Evolutionary conservation across 129 eudicot genomes (phyloP), one percentile per base, ranked within the genome.

Genomic region (Rutidosis leptorrhynchoides): DNA sequence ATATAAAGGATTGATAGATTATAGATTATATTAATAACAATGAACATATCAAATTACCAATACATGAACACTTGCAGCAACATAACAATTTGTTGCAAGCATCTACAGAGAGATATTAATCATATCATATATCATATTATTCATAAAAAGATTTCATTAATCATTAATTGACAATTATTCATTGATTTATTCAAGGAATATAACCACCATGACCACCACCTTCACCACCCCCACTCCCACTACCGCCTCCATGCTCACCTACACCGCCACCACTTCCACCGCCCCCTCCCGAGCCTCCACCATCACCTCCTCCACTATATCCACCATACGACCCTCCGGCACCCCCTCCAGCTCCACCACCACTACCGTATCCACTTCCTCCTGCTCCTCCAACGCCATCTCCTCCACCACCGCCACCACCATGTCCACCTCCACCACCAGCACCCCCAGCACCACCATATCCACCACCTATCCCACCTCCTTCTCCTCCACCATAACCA

Each of bases 341-440:
- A 25, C 71, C 87, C 9, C 62, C 67, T 1, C 79, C 85, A 20
- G 27, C 75, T 1, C 80, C 79, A 5, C 79, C 74, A 26, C 82
- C 77, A 17, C 69, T 57, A 24, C 82, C 85, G 49, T 68, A 58
- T 62, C 76, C 85, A 40, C 73, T 62, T 63, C 79, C 82, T 68
- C 71, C 84, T 0, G 56, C 80, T 20, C 74, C 78, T 43, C 79
- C 82, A 9, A 23, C 35, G 20, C 73, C 81, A 43, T 19, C 64
- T 52, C 84, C 83, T 6, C 81, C 83, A 0, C 79, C 90, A 7
- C 76, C 82, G 6, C 85, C 85, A 17, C 73, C 74, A 2, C 83
- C 84, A 45, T 74, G 77, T 29, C 83, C 83, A 2, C 85, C 85
- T 10, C 74, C 89, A 19, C 77, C 77, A 16, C 83, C 83, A 24